Conservation (phyloP, 768 basidiomycete genomes). For the Sarcodon aspratus region DNA sequence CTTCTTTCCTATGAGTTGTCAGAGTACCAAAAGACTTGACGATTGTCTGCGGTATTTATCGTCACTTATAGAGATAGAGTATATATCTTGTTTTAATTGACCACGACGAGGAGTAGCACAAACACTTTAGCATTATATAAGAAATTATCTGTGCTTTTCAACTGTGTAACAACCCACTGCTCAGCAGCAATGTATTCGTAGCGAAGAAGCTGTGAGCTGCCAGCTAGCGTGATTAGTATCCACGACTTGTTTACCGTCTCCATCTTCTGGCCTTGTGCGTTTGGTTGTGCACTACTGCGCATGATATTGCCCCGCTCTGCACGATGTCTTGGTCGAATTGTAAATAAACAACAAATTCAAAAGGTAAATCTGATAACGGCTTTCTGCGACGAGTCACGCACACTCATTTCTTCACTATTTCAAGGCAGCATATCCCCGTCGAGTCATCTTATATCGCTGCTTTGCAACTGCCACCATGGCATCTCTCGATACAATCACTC, state of each 20-base stretch:
- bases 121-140: too few species aligned
- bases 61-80: too few species aligned
- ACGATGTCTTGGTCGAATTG: background rate
- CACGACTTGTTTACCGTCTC: background rate
- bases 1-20: too few species aligned
- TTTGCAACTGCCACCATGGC: slow-evolving; percentile 18
- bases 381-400: slow-evolving; percentile 4
- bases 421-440: slow-evolving; percentile 2
- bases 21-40: too few species aligned
- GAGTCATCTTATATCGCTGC: slow-evolving; percentile 6
- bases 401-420: background rate
- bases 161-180: too few species aligned
- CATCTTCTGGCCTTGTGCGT: background rate
- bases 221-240: background rate
- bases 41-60: too few species aligned
- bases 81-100: too few species aligned
- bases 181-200: too few species aligned
- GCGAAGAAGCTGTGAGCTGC: background rate
- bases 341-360: background rate
- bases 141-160: too few species aligned
- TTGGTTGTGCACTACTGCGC: background rate
- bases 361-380: slow-evolving; percentile 13
- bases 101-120: too few species aligned
- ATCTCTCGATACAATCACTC: slow-evolving; percentile 19
- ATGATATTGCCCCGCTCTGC: background rate